Percentiles rank a stretch among this genome's conserved stretches.
Evolutionary conservation across 139 green algal genomes (phyloP).

Genomic region (Auxenochlorella pyrenoidosa): DNA sequence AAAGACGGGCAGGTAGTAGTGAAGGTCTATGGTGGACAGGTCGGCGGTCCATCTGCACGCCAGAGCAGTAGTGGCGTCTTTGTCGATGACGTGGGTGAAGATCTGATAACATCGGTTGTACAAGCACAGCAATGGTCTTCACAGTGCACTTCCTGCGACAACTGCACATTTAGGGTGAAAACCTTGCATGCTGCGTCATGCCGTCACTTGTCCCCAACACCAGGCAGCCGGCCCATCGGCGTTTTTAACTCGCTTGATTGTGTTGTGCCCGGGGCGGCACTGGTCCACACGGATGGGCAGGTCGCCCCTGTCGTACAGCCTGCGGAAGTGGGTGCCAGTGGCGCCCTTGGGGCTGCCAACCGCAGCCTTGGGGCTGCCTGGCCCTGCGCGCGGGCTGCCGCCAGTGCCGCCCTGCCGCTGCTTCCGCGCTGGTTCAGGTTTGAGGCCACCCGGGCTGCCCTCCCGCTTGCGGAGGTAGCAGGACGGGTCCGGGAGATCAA

Average conservation of each 20-base stretch:
- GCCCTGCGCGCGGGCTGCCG: background rate
- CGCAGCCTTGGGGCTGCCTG: background rate
- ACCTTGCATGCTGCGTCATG: background rate
- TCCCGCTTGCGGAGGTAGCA: slow-evolving; percentile 37
- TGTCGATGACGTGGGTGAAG: no score
- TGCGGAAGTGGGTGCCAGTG: slow-evolving; percentile 66
- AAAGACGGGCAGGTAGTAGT: slow-evolving; percentile 94
- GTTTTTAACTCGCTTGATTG: slow-evolving; percentile 50
- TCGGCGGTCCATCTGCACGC: slow-evolving; percentile 79
- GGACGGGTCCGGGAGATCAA: slow-evolving; percentile 24
- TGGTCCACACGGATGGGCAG: slow-evolving; percentile 87
- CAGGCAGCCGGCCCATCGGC: no score
- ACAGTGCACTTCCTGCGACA: no score
- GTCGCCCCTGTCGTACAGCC: slow-evolving; percentile 87
- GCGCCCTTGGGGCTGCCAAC: background rate
- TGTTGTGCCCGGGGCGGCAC: slow-evolving; percentile 75
- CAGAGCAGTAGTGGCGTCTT: no score
- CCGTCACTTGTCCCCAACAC: no score
- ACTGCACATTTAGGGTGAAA: background rate
- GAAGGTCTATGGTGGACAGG: slow-evolving; percentile 85
- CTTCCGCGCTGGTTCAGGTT: background rate
- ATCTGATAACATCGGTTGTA: no score
- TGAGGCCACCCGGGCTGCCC: slow-evolving; percentile 18
- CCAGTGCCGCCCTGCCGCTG: background rate
- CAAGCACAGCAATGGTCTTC: no score